Base-by-base conservation (phyloP, 106 monocot genomes). In the Dendrobium officinale region DNA sequence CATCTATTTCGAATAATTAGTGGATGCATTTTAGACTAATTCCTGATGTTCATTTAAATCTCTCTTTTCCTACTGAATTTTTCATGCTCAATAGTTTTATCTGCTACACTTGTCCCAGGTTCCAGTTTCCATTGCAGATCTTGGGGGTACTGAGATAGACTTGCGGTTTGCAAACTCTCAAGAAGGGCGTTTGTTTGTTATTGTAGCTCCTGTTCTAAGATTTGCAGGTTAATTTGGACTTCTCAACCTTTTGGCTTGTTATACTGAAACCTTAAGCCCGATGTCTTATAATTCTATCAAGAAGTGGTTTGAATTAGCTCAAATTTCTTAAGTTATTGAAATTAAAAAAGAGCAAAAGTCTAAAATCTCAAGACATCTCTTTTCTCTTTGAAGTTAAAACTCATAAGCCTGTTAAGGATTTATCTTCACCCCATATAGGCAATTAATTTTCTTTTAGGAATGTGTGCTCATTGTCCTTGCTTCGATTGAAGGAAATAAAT, bases 61-160 rank as follows among this genome's bases (percentile, higher is more conserved):
- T 8, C 9, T 8, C 9, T 22, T 64, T 64, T 6, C 22, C 13
- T 24, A 6, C 9, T 24, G 24, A 64, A n/a, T 64, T 26, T 26
- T 64, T 64, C 24, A 64, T 51, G 10, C 51, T 10, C 13, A 51
- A 10, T 51, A 64, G 64, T 64, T 64, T n/a, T 9, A 64, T 64
- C 24, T 64, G 64, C 64, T 9, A 64, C 22, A 64, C n/a, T 22
- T 64, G 64, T 22, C 78, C 78, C 42, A 96, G 96, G 96, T 97
- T 80, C 96, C 96, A 6, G 96, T 97, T 70, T 97, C 96, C 15
- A 97, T 97, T 80, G 94, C 96, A 40, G 96, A 97, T 83, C 96
- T 97, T 61, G 96, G 94, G 27, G 96, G 96, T 37, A 97, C 96
- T 27, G 96, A 97, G 89, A 97, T 97, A 55, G 96, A 97, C 79